Conservation (phyloP, 106 monocot species). For the Platanthera zijinensis region DNA sequence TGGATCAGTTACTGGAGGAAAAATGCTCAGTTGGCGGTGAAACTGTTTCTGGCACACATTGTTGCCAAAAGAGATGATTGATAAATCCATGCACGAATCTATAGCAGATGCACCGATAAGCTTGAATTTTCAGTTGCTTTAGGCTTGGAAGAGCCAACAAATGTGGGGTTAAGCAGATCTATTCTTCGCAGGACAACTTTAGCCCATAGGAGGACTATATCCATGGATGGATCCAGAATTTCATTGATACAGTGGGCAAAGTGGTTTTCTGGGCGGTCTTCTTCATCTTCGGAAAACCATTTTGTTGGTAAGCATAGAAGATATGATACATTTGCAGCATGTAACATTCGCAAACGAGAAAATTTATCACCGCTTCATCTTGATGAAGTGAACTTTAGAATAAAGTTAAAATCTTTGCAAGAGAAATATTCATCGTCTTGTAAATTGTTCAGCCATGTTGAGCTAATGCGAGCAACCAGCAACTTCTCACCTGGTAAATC, state of each 20-base stretch:
- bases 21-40: conserved; percentile 19
- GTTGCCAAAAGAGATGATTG: neutral
- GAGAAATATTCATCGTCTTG: conserved; percentile 56
- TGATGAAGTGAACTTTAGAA: conserved; percentile 17
- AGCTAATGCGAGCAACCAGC: conserved; percentile 62
- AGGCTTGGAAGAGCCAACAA: conserved; percentile 4
- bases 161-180: conserved; percentile 27
- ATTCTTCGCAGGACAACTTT: conserved; percentile 23
- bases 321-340: conserved; percentile 5
- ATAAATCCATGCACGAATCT: neutral
- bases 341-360: conserved; percentile 13
- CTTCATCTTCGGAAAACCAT: conserved; percentile 19
- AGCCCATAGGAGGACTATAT: conserved; percentile 13
- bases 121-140: neutral
- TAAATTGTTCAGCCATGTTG: conserved; percentile 50
- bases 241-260: conserved; percentile 52
- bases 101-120: conserved; percentile 2
- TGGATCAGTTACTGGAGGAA: neutral
- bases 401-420: conserved; percentile 44
- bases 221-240: conserved; percentile 28
- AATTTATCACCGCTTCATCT: neutral
- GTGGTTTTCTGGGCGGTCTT: conserved; percentile 36
- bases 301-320: conserved; percentile 26
- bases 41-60: neutral
- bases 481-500: conserved; percentile 62